These are phyloP conservation scores for Phialophora expanda DNA, from an alignment of 2,329 filamentous ascomycete species.

Conservation along the genomic window DNA sequence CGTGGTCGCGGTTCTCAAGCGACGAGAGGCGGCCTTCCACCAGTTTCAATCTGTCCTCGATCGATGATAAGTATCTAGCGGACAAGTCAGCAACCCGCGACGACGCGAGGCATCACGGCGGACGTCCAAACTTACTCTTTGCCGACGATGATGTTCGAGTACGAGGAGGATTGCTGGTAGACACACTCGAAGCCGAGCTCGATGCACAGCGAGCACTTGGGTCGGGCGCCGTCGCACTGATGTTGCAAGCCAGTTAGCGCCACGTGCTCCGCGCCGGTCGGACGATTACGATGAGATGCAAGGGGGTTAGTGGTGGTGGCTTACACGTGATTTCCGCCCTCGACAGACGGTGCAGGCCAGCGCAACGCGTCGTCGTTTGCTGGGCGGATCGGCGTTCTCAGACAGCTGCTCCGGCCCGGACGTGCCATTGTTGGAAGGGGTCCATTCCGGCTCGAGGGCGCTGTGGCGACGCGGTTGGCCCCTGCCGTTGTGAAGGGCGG, in stretches of 20 bases:
- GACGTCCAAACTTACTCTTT: constrained; percentile 18
- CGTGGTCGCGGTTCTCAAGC: constrained; percentile 10
- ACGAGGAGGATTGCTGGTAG: constrained; percentile 41
- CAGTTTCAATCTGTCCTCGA: constrained; percentile 18
- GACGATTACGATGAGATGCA: no score
- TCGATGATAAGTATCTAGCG: constrained; percentile 18
- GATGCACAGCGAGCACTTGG: constrained; percentile 49
- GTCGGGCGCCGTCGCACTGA: constrained; percentile 42
- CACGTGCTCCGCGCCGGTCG: neutral
- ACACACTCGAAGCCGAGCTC: constrained; percentile 51
- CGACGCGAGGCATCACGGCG: neutral
- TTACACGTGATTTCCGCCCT: constrained; percentile 25
- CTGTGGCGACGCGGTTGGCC: constrained; percentile 11
- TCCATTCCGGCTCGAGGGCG: constrained; percentile 13
- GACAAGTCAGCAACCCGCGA: neutral
- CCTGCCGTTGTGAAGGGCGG: constrained; percentile 11
- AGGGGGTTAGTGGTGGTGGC: neutral
- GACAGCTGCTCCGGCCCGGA: constrained; percentile 12
- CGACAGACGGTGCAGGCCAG: constrained; percentile 22
- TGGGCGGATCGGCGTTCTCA: constrained; percentile 11
- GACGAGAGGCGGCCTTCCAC: constrained; percentile 23
- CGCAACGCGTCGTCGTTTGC: constrained; percentile 24
- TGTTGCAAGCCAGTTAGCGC: neutral
- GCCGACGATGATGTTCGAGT: constrained; percentile 21
- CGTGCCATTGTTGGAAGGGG: constrained; percentile 7